Percentiles rank a stretch among this genome's conserved stretches.
phyloP scores from a whole-genome alignment of 176 grass and related monocot species.

The Carex pumila region DNA sequence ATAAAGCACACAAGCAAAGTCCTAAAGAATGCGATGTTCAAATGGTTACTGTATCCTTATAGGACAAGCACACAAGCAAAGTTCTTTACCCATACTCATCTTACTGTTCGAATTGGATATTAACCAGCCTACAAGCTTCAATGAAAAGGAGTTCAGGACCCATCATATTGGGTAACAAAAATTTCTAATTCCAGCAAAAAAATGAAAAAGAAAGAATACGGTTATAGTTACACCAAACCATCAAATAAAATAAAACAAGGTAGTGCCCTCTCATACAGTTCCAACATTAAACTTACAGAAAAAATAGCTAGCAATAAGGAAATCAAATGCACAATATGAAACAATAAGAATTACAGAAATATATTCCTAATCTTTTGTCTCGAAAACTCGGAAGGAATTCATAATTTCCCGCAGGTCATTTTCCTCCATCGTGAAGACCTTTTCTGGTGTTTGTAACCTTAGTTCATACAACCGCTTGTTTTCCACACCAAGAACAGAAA shows the following conservation, averaged over 20 bases:
- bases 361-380: constrained; percentile 10
- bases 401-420: constrained; percentile 66
- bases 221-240: constrained; percentile 3
- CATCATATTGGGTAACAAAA: neutral
- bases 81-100: too few relatives aligned
- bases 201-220: neutral
- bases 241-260: neutral
- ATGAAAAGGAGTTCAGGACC: neutral
- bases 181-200: neutral
- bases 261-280: neutral
- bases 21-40: too few relatives aligned
- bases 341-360: neutral
- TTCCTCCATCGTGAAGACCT: constrained; percentile 65
- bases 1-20: too few relatives aligned
- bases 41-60: too few relatives aligned
- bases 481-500: constrained; percentile 81
- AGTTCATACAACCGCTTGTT: constrained; percentile 83
- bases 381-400: constrained; percentile 76
- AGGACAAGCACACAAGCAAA: too few relatives aligned
- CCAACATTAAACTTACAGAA: neutral
- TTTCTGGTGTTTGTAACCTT: constrained; percentile 67
- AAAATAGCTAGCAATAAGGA: neutral
- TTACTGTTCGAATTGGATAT: neutral
- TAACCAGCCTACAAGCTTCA: neutral
- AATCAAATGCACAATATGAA: neutral